Evolutionary conservation across 176 grass and related monocot species (phyloP), one percentile per base, ranked within the genome.

Genomic region (Juncus inflexus): DNA sequence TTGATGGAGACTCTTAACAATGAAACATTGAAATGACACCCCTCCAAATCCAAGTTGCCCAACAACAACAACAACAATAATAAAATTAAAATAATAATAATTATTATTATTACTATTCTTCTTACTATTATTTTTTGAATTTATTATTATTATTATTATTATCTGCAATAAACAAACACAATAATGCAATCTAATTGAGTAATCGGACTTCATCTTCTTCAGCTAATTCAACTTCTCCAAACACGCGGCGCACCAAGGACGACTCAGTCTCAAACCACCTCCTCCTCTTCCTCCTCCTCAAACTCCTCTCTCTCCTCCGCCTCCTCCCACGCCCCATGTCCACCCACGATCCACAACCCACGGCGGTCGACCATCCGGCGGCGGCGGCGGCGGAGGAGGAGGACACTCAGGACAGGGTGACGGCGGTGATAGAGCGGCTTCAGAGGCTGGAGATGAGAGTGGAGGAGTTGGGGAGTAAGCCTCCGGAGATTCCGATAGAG

Each of bases 381-480:
- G 40, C 67, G 16, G 82, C 91, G 41, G 74, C 47, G 12, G 47
- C 88, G 10, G 37, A 10, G 60, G 66, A 43, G 37, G 56, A 77
- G 39, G 77, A 97, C n/a, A n/a, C n/a, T n/a, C n/a, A 28, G 19
- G 19, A 28, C 28, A 56, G 35, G 19, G 65, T 97, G 52, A 72
- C 55, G 42, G 74, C 85, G 35, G 80, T 88, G 37, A 66, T 89
- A 3, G 88, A 91, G 64, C 84, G 80, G 13, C 79, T 97, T 76
- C 82, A 89, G 59, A 77, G 64, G 63, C 82, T 97, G 0, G 92
- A 97, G 76, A 66, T 68, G 73, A 86, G 55, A 66, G 70, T 97
- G 2, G 80, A 91, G 42, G 81, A 86, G 42, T 71, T 97, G 36
- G 72, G 63, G 59, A 86, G 40, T 65, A 91, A 74, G 52, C 78